Evolutionary conservation across 805 yeast species (phyloP).

Genomic region (Millerozyma acaciae): DNA sequence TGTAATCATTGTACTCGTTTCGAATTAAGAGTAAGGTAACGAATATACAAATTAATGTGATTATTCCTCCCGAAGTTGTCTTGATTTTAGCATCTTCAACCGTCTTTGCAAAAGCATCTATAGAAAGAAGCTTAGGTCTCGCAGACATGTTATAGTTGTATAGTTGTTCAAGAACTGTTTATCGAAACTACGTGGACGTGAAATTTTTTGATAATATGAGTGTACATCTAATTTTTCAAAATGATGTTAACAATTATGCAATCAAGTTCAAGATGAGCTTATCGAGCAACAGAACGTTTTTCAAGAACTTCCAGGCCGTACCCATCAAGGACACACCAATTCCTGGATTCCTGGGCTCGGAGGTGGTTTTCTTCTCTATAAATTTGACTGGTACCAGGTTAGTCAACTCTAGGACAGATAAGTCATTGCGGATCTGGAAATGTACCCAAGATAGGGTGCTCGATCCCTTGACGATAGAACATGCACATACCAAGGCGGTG

Average conservation of each 20-base stretch:
- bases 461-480: slow-evolving; percentile 38
- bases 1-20: slow-evolving; percentile 76
- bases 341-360: slow-evolving; percentile 18
- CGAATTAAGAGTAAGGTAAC: slow-evolving; percentile 60
- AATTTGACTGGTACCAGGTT: slow-evolving; percentile 41
- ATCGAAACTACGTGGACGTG: too few relatives aligned
- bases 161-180: too few relatives aligned
- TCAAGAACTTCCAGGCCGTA: slow-evolving; percentile 18
- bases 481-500: slow-evolving; percentile 37
- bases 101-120: slow-evolving; percentile 92
- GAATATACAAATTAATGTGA: slow-evolving; percentile 67
- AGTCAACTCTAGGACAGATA: slow-evolving; percentile 42
- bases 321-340: slow-evolving; percentile 14
- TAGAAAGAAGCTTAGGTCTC: slow-evolving; percentile 46
- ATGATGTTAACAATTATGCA: neutral
- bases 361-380: slow-evolving; percentile 34
- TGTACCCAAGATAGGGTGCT: slow-evolving; percentile 21
- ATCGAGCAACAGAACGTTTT: slow-evolving; percentile 13
- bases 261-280: slow-evolving; percentile 1
- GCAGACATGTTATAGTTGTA: slow-evolving; percentile 15
- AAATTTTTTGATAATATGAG: too few relatives aligned
- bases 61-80: slow-evolving; percentile 86
- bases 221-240: too few relatives aligned
- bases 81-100: slow-evolving; percentile 89
- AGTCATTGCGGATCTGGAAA: slow-evolving; percentile 39